Percentiles rank a stretch among this genome's conserved stretches.
These are phyloP conservation scores for Fragilariopsis cylindrus DNA, from an alignment of 108 stramenopile genomes.

Conservation along the genomic window DNA sequence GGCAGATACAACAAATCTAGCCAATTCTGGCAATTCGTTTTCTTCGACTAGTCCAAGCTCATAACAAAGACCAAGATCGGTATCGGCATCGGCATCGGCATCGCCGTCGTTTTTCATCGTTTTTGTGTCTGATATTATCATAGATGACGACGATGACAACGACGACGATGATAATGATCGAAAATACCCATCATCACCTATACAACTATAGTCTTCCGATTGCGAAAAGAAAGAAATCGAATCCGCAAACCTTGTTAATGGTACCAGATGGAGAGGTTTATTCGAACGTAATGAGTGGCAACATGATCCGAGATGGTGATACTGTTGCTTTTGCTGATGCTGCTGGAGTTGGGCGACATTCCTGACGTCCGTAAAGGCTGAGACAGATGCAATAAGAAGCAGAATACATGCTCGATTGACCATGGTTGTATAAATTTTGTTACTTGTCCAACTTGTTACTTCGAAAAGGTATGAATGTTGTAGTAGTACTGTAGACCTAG, in stretches of 20 bases:
- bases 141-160: neutral
- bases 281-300: neutral
- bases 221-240: conserved; percentile 31
- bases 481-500: too few relatives aligned
- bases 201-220: conserved; percentile 20
- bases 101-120: neutral
- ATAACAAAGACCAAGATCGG: conserved; percentile 32
- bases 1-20: conserved; percentile 63
- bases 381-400: neutral
- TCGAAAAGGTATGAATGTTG: too few relatives aligned
- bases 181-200: conserved; percentile 27
- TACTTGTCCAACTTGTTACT: too few relatives aligned
- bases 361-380: neutral
- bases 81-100: neutral
- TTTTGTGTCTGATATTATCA: too few relatives aligned
- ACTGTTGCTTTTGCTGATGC: neutral
- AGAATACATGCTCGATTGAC: neutral
- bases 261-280: conserved; percentile 10
- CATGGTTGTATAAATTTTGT: neutral
- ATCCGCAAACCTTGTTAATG: conserved; percentile 24
- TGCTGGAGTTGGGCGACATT: neutral
- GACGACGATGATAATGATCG: too few relatives aligned
- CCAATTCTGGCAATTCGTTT: conserved; percentile 70
- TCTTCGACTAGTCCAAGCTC: conserved; percentile 53
- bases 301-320: neutral